phyloP scores from a whole-genome alignment of 2,329 filamentous ascomycete genomes.

The Aureobasidium leucospermi region DNA sequence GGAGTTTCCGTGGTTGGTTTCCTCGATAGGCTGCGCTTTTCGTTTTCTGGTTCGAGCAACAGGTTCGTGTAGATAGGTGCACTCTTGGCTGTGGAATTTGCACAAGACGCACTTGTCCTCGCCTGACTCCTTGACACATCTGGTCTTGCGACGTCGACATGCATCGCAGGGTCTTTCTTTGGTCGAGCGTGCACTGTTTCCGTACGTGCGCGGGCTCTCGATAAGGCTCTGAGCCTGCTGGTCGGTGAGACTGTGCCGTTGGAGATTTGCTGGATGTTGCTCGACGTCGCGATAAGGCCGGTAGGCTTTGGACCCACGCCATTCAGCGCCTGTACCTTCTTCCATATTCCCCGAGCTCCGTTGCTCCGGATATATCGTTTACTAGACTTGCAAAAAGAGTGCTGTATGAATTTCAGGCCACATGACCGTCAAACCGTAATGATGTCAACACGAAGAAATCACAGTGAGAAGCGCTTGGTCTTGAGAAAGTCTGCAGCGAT shows the following conservation, averaged over 20 bases:
- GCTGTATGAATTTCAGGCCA: neutral
- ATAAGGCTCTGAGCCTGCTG: neutral
- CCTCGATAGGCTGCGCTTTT: neutral
- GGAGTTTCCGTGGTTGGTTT: neutral
- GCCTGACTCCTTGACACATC: conserved; percentile 23
- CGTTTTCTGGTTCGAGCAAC: conserved; percentile 14
- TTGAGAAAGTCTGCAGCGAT: neutral
- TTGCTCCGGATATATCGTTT: neutral
- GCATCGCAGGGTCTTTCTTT: conserved; percentile 16
- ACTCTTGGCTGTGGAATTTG: conserved; percentile 67
- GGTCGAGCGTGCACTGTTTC: neutral
- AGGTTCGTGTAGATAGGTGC: conserved; percentile 59
- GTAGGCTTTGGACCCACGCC: neutral
- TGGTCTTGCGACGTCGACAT: conserved; percentile 20
- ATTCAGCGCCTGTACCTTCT: neutral
- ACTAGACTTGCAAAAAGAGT: neutral
- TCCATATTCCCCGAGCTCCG: neutral
- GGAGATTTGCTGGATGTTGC: neutral
- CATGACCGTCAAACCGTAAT: neutral
- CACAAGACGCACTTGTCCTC: conserved; percentile 21
- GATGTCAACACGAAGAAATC: neutral
- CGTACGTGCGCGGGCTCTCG: neutral
- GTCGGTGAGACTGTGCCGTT: neutral
- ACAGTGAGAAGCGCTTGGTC: neutral
- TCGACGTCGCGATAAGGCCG: neutral